Conservation (phyloP, 2,329 filamentous ascomycete genomes). For the Pseudogymnoascus sp. region DNA sequence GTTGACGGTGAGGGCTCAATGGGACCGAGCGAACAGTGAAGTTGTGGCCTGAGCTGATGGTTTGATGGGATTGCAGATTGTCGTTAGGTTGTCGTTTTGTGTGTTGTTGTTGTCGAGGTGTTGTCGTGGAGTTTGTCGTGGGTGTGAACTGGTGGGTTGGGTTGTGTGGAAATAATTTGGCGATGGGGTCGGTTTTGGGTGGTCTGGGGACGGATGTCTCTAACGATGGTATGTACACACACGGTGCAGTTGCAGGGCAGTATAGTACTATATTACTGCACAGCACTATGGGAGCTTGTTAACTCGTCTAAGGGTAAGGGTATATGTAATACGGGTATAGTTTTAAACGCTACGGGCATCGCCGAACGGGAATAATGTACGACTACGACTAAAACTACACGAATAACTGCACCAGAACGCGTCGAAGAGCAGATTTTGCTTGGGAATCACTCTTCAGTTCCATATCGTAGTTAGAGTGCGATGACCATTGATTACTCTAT, state of each 20-base stretch:
- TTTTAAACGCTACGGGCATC: neutral
- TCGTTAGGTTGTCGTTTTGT: neutral
- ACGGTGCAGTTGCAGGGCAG: neutral
- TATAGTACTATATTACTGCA: too few relatives aligned
- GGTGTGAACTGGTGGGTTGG: neutral
- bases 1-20: neutral
- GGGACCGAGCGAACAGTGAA: slow-evolving; percentile 4
- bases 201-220: neutral
- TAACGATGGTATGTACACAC: neutral
- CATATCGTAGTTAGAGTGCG: neutral
- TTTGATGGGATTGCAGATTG: neutral
- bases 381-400: neutral
- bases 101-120: neutral
- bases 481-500: neutral
- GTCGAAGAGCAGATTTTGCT: neutral
- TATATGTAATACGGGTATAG: neutral
- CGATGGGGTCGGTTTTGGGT: neutral
- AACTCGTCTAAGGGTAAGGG: neutral
- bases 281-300: neutral
- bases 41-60: neutral
- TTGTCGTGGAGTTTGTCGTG: neutral
- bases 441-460: neutral
- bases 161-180: neutral
- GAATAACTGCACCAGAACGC: neutral
- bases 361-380: neutral